A percentile compares a stretch with the other conserved stretches of the same genome.
phyloP scores from a whole-genome alignment of 768 basidiomycete genomes.

The Pholiota molesta region DNA sequence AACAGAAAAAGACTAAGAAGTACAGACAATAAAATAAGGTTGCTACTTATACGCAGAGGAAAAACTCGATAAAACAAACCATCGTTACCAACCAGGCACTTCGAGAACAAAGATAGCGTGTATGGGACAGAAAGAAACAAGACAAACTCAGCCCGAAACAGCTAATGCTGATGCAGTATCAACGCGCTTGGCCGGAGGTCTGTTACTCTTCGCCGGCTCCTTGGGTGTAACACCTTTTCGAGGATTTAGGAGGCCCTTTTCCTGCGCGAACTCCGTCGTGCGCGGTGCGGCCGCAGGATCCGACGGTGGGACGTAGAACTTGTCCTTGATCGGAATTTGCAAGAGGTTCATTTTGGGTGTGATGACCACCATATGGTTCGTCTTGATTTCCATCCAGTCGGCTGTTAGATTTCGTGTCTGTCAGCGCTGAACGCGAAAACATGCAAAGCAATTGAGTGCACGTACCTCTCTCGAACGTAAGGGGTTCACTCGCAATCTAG shows the following conservation, averaged over 20 bases:
- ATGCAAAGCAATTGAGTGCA: background rate
- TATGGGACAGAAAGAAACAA: background rate
- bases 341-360: constrained; percentile 95
- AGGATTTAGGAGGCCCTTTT: constrained; percentile 81
- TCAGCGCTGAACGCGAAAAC: constrained; percentile 1
- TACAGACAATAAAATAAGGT: background rate
- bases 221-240: constrained; percentile 34
- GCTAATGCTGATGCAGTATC: background rate
- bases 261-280: constrained; percentile 81
- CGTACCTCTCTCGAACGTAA: constrained; percentile 93
- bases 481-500: constrained; percentile 87
- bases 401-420: constrained; percentile 41
- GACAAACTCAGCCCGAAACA: background rate
- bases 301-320: constrained; percentile 87
- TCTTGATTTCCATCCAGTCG: constrained; percentile 99
- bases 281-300: constrained; percentile 73
- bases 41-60: background rate
- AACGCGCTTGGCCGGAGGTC: constrained; percentile 19
- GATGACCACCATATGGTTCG: constrained; percentile 93
- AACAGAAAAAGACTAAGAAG: constrained; percentile 4
- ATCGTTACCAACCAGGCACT: background rate
- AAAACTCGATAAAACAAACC: background rate
- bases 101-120: background rate
- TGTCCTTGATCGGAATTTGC: constrained; percentile 93
- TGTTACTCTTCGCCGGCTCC: constrained; percentile 16